Percentiles rank a stretch among this genome's conserved stretches.
These are phyloP conservation scores for Tillandsia fasciculata DNA, from an alignment of 176 grass and related monocot genomes.

Conservation along the genomic window DNA sequence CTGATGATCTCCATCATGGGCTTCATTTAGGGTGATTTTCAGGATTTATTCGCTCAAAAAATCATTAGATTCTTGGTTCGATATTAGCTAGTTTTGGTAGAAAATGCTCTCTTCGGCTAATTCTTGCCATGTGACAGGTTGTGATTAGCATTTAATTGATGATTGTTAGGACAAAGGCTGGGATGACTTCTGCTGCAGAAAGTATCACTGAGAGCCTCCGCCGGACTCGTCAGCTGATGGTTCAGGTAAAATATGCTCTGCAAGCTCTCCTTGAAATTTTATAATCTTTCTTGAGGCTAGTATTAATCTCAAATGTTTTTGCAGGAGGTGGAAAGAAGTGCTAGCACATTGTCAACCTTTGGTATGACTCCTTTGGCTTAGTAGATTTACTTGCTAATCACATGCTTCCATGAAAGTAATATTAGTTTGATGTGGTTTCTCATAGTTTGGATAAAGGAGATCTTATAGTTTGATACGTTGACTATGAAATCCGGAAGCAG, in stretches of 20 bases:
- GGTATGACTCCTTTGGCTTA: slow-evolving; percentile 35
- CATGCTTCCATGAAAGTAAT: neutral
- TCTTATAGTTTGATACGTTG: no score
- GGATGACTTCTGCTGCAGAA: slow-evolving; percentile 86
- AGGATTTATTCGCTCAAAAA: neutral
- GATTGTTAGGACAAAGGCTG: slow-evolving; percentile 69
- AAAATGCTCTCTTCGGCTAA: neutral
- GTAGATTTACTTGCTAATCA: neutral
- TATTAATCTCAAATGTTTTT: neutral
- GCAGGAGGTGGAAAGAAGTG: slow-evolving; percentile 43
- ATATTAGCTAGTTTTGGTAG: neutral
- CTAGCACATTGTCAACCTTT: slow-evolving; percentile 64
- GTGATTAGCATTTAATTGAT: neutral
- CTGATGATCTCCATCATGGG: no score
- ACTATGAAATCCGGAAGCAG: no score
- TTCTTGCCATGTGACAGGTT: neutral
- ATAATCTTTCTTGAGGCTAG: neutral
- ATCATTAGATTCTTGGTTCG: no score
- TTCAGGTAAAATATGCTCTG: slow-evolving; percentile 45
- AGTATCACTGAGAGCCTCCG: slow-evolving; percentile 86
- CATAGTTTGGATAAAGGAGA: neutral
- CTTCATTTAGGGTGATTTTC: neutral
- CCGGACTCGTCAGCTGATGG: slow-evolving; percentile 71
- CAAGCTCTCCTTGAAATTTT: neutral
- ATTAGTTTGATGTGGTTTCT: slow-evolving; percentile 1